These are phyloP conservation scores for Globisporangium recalcitrans DNA, from an alignment of 352 stramenopile species.

Conservation along the genomic window DNA sequence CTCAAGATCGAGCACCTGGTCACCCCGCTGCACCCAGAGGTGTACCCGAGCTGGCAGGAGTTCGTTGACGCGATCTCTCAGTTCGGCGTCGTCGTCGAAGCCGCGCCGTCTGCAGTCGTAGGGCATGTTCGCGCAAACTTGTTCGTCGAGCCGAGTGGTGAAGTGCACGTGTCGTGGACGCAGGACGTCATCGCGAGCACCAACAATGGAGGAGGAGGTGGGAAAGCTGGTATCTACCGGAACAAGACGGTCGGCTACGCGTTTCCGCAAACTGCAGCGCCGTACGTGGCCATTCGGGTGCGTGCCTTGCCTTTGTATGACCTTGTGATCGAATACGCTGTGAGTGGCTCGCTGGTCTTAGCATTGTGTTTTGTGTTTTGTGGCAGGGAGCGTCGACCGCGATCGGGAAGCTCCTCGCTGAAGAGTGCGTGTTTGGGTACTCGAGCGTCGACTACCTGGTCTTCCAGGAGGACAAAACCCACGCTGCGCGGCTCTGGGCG, in stretches of 20 bases:
- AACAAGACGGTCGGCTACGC: conserved; percentile 49
- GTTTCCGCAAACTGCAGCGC: conserved; percentile 78
- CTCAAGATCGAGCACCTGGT: conserved; percentile 65
- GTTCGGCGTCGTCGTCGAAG: conserved; percentile 81
- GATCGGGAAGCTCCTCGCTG: conserved; percentile 36
- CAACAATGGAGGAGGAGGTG: not conserved
- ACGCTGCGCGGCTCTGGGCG: conserved; percentile 60
- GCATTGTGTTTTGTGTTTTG: not conserved
- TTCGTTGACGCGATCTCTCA: conserved; percentile 54
- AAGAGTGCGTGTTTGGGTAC: conserved; percentile 68
- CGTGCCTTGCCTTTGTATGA: not conserved
- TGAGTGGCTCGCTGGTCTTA: no score
- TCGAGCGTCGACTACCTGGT: conserved; percentile 77
- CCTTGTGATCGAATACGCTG: no score
- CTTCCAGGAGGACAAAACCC: conserved; percentile 51
- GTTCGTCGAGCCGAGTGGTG: conserved; percentile 70
- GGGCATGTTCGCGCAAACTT: conserved; percentile 64
- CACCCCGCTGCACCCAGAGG: conserved; percentile 27
- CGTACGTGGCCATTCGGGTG: conserved; percentile 62
- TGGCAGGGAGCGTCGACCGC: conserved; percentile 38
- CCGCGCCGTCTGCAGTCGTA: conserved; percentile 34
- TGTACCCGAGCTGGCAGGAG: conserved; percentile 57
- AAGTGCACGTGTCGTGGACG: conserved; percentile 64
- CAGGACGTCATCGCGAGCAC: conserved; percentile 45
- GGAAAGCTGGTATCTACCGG: conserved; percentile 18